phyloP scores from a whole-genome alignment of 352 stramenopile species.

The Globisporangium solare region DNA sequence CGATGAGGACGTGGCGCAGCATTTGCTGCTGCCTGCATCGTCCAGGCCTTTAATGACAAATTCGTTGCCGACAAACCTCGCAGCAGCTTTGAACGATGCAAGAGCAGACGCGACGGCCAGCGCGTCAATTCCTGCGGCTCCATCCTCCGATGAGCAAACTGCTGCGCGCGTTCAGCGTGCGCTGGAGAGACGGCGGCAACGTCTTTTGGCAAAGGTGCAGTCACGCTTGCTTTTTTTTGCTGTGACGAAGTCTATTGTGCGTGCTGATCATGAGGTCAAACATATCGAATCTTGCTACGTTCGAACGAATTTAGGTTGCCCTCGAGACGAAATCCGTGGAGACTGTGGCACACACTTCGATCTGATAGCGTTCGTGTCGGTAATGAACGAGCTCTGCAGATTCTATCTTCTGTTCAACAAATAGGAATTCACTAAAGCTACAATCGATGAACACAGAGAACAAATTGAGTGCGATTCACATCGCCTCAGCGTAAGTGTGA shows the following conservation, averaged over 20 bases:
- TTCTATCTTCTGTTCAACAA: background rate
- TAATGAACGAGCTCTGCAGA: too few species aligned
- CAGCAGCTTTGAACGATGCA: background rate
- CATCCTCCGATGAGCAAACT: slow-evolving; percentile 15
- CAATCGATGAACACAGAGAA: background rate
- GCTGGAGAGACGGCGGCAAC: slow-evolving; percentile 38
- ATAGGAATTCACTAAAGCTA: background rate
- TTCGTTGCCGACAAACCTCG: background rate
- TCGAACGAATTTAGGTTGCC: slow-evolving; percentile 3
- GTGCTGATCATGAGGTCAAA: background rate
- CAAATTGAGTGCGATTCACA: too few species aligned
- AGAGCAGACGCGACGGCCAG: slow-evolving; percentile 1
- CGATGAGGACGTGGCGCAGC: slow-evolving; percentile 28
- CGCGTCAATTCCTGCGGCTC: background rate
- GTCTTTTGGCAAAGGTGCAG: slow-evolving; percentile 37
- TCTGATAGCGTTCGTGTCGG: background rate
- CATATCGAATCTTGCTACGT: background rate
- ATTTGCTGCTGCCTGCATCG: slow-evolving; percentile 1
- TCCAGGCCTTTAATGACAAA: background rate
- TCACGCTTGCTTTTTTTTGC: background rate
- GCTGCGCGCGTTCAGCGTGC: slow-evolving; percentile 38
- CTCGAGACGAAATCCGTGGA: slow-evolving; percentile 13
- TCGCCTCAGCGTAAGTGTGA: too few species aligned
- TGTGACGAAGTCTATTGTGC: background rate
- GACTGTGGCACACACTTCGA: slow-evolving; percentile 2